Base-by-base conservation (phyloP, 75 land plant genomes). In the Cryptomeria japonica region DNA sequence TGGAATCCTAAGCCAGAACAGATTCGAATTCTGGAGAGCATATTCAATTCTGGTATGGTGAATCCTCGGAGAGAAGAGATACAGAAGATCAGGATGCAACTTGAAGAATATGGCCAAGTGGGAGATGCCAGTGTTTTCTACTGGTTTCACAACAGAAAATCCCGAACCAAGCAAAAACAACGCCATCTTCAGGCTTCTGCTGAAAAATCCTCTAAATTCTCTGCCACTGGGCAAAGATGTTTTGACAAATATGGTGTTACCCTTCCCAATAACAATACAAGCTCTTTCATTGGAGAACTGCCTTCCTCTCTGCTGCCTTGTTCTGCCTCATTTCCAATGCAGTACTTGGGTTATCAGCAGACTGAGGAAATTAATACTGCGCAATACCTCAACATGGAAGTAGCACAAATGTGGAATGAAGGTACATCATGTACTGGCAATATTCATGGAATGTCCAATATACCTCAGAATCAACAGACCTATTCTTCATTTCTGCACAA, bases 141-240 rank as follows among this genome's bases (percentile, higher is more conserved):
- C 83, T 96, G 98, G 98, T 96, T 96, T 86, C 98, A 96, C 36
- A 96, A 96, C 92, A 83, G 95, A n/a, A 95, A 95, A 47, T 95
- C 98, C 56, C 87, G 97, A 84, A 93, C 91, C 93, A 96, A 94
- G 78, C 92, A 92, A 88, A 96, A 94, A 86, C 89, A 90, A 47
- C 92, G 93, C 88, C 92, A 91, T 38, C 85, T 88, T 47, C 92
- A 80, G 34, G 19, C 61, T 31, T 28, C 39, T 11, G 58, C 42
- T n/a, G 39, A 34, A 49, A 78, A 14, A 42, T 9, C 89, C 25
- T 9, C 87, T 77, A 56, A 86, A 58, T 61, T 83, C 15, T 6
- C 18, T 28, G 37, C 47, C 28, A 0, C 87, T 4, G 39, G 32
- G 85, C 34, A 58, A 80, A 38, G 85, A 42, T 78, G 84, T 51